Conservation (phyloP, 2,329 filamentous ascomycete species). For the Trichoderma sp. region DNA sequence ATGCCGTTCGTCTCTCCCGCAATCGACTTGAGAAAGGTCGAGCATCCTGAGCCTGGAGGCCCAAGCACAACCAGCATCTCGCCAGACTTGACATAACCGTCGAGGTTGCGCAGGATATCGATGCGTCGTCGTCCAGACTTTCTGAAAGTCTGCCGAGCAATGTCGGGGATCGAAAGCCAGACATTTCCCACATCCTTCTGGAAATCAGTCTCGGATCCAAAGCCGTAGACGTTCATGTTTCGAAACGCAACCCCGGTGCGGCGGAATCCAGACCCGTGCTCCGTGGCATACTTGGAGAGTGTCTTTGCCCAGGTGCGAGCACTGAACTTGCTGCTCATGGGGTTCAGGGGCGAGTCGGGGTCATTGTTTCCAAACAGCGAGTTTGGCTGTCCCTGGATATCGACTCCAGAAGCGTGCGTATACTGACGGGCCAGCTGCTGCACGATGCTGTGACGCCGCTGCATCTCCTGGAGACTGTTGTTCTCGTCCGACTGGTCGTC, state of each 20-base stretch:
- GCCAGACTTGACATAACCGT: constrained; percentile 62
- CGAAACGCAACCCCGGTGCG: constrained; percentile 48
- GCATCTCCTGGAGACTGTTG: constrained; percentile 1
- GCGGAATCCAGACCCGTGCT: constrained; percentile 31
- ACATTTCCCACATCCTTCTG: constrained; percentile 50
- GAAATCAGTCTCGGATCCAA: constrained; percentile 48
- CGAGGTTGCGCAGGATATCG: constrained; percentile 60
- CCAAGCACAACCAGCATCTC: constrained; percentile 71
- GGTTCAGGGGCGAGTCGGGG: constrained; percentile 40
- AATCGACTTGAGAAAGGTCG: constrained; percentile 63
- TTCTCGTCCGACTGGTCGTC: constrained; percentile 1
- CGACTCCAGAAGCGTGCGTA: constrained; percentile 20
- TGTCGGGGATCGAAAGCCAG: constrained; percentile 18
- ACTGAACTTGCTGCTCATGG: constrained; percentile 46
- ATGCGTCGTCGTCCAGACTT: constrained; percentile 7
- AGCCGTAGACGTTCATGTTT: constrained; percentile 49
- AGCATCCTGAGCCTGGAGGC: constrained; percentile 62
- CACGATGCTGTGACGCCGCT: constrained; percentile 10
- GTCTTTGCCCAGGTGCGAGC: constrained; percentile 48
- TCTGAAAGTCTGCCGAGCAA: neutral
- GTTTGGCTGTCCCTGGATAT: constrained; percentile 12
- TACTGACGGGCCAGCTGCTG: constrained; percentile 16
- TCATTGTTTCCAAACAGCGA: constrained; percentile 15
- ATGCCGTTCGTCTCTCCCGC: constrained; percentile 60
- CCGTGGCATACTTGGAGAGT: constrained; percentile 38